These are phyloP conservation scores for Punica granatum DNA, from an alignment of 345 rosid species.

Conservation along the genomic window DNA sequence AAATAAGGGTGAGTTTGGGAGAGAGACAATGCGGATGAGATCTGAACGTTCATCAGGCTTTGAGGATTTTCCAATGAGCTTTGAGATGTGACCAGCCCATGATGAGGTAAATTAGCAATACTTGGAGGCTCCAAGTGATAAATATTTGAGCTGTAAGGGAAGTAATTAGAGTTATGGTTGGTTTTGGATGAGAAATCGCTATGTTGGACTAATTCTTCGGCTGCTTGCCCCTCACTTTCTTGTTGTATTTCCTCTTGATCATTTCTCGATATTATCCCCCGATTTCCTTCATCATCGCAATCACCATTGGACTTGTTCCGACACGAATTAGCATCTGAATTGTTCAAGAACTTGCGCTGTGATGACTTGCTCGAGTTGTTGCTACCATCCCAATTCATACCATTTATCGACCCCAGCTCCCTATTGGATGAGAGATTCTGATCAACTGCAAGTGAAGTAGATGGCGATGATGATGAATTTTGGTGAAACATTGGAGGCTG, in stretches of 20 bases:
- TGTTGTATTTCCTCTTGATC: background rate
- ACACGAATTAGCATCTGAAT: background rate
- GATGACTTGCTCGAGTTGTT: background rate
- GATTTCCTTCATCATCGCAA: too few relatives aligned
- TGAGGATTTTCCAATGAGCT: background rate
- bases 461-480: background rate
- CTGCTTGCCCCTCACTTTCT: background rate
- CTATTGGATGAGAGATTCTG: constrained; percentile 4
- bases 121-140: background rate
- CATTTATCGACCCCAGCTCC: constrained; percentile 22
- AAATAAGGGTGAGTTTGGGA: background rate
- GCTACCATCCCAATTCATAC: background rate
- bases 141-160: background rate
- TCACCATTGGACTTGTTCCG: too few relatives aligned
- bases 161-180: background rate
- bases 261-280: background rate
- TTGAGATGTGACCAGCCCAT: background rate
- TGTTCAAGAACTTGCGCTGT: background rate
- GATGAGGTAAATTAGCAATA: background rate
- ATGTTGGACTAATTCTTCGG: background rate
- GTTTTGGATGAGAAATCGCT: background rate
- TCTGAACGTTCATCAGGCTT: background rate
- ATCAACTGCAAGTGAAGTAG: background rate
- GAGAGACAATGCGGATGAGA: background rate
- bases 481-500: constrained; percentile 3